A percentile compares a stretch with the other conserved stretches of the same genome.
phyloP scores from a whole-genome alignment of 2,329 filamentous ascomycete genomes.

The Xenoacremonium recifei region DNA sequence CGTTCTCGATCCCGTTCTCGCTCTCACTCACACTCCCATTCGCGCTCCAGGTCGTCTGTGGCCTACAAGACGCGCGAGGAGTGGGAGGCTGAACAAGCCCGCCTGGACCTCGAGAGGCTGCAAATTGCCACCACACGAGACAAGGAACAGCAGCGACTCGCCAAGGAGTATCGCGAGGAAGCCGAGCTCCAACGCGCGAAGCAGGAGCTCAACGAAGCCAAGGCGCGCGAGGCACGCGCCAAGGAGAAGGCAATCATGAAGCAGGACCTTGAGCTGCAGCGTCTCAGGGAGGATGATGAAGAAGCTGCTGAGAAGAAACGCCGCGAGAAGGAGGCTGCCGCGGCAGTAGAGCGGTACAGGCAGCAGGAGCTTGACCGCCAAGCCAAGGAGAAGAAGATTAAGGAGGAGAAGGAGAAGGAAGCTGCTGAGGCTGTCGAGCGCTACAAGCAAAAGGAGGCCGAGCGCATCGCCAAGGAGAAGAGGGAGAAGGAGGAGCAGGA shows the following conservation, averaged over 20 bases:
- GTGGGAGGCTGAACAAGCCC: constrained; percentile 37
- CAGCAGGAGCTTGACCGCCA: constrained; percentile 35
- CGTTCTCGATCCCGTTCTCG: constrained; percentile 33
- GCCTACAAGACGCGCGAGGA: constrained; percentile 43
- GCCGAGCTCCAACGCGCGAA: constrained; percentile 51
- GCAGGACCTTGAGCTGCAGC: constrained; percentile 46
- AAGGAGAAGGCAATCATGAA: constrained; percentile 51
- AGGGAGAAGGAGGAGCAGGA: constrained; percentile 49
- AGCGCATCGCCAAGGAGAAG: constrained; percentile 42
- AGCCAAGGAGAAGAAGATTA: constrained; percentile 41
- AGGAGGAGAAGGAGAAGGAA: constrained; percentile 39
- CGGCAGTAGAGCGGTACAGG: constrained; percentile 52
- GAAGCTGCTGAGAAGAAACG: constrained; percentile 43
- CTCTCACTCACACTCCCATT: constrained; percentile 36
- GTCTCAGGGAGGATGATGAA: constrained; percentile 43
- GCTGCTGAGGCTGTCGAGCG: constrained; percentile 51
- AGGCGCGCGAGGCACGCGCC: constrained; percentile 43
- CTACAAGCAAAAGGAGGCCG: constrained; percentile 48
- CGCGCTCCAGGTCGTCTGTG: too few relatives aligned
- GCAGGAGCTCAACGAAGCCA: constrained; percentile 47
- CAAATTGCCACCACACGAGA: constrained; percentile 41
- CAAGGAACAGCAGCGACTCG: constrained; percentile 32
- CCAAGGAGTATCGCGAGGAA: constrained; percentile 43
- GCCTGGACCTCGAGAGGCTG: constrained; percentile 45
- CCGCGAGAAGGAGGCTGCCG: constrained; percentile 45